phyloP scores from a whole-genome alignment of 164 flowering plant species.

The Buxus sempervirens region DNA sequence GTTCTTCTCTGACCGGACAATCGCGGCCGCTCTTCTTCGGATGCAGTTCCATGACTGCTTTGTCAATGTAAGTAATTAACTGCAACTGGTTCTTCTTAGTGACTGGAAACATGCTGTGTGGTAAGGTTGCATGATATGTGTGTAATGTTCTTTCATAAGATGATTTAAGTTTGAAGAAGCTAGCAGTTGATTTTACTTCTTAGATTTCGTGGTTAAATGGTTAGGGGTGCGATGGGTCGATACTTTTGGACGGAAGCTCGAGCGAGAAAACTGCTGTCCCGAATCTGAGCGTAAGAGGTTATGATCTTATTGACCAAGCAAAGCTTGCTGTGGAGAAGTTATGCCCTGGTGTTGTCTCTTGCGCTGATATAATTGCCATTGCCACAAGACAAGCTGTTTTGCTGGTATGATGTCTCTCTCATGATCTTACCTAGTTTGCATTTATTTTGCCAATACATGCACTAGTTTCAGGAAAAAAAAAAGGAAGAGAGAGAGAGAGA shows the following conservation, averaged over 20 bases:
- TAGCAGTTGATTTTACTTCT: not conserved
- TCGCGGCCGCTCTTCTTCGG: slow-evolving; percentile 41
- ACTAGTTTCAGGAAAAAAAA: too few species aligned
- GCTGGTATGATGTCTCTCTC: slow-evolving; percentile 16
- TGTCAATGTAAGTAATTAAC: slow-evolving; percentile 23
- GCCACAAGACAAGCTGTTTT: slow-evolving; percentile 34
- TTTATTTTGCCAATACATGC: too few species aligned
- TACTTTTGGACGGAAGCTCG: slow-evolving; percentile 27
- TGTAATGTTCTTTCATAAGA: too few species aligned
- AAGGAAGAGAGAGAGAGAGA: too few species aligned
- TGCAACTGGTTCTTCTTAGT: too few species aligned
- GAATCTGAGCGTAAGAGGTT: slow-evolving; percentile 33
- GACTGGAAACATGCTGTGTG: too few species aligned
- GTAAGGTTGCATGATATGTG: too few species aligned
- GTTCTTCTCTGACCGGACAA: slow-evolving; percentile 21
- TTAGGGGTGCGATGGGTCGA: slow-evolving; percentile 52
- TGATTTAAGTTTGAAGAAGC: too few species aligned
- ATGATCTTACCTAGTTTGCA: not conserved
- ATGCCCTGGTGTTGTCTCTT: slow-evolving; percentile 36
- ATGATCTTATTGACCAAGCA: slow-evolving; percentile 29
- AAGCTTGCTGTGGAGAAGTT: slow-evolving; percentile 23
- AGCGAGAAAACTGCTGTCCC: slow-evolving; percentile 26
- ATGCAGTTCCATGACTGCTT: slow-evolving; percentile 54
- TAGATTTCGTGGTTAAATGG: not conserved
- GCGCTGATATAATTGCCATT: slow-evolving; percentile 41